Evolutionary conservation across 768 basidiomycete species (phyloP).

Genomic region (Leccinum rimulosum): DNA sequence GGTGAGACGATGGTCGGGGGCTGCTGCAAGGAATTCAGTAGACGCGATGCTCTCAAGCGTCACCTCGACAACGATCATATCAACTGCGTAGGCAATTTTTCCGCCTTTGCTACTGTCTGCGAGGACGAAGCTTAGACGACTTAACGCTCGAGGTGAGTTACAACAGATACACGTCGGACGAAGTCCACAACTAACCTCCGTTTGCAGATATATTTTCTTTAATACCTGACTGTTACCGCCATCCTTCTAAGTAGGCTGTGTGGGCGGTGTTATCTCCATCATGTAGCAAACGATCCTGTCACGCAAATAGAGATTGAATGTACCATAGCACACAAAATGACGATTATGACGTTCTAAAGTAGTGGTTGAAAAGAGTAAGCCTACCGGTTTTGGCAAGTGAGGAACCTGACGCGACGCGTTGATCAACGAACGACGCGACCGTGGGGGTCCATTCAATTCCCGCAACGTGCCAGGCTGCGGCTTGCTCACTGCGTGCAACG

Average conservation of each 20-base stretch:
- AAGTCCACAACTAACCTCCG: background rate
- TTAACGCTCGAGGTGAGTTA: slow-evolving; percentile 7
- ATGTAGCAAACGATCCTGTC: slow-evolving; percentile 11
- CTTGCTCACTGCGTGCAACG: slow-evolving; percentile 9
- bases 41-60: slow-evolving; percentile 40
- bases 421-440: slow-evolving; percentile 5
- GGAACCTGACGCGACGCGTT: slow-evolving; percentile 11
- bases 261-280: slow-evolving; percentile 7
- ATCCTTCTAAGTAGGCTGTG: slow-evolving; percentile 5
- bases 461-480: background rate
- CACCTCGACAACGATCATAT: slow-evolving; percentile 38
- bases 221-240: background rate
- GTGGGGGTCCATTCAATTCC: background rate
- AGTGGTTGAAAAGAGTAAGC: no score
- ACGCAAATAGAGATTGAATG: slow-evolving; percentile 9
- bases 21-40: slow-evolving; percentile 37
- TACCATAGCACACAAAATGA: slow-evolving; percentile 18
- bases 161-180: background rate
- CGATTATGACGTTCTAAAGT: background rate
- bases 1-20: slow-evolving; percentile 36
- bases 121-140: slow-evolving; percentile 24
- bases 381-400: slow-evolving; percentile 13
- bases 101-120: slow-evolving; percentile 25
- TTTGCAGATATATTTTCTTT: slow-evolving; percentile 9
- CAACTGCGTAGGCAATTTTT: slow-evolving; percentile 32